Base-by-base conservation (phyloP, 2,329 filamentous ascomycete genomes). In the Spiromastix sp. region DNA sequence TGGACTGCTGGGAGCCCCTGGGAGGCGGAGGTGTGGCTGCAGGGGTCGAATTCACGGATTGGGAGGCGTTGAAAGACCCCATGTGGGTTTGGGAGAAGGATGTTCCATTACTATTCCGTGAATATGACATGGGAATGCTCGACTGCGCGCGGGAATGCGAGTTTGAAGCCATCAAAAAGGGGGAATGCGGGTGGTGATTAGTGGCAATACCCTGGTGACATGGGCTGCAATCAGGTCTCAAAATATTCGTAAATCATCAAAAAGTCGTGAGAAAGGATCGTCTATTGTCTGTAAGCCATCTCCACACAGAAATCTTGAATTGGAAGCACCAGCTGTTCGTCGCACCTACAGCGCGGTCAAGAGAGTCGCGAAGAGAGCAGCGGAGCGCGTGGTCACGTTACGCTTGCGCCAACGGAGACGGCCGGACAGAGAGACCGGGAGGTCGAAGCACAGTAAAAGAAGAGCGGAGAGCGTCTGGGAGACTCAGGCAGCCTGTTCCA, bases 21-120 rank as follows among this genome's bases (percentile, higher is more conserved):
- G n/a, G n/a, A n/a, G 60, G 51, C 24, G 64, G 60, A 30, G 63
- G 61, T 18, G 64, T 67, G 15, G 57, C 60, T 30, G 61, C 58
- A 34, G 62, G 61, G 11, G 64, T 66, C 8, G 63, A 62, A 9
- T 57, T 53, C 34, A 64, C 51, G 26, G 63, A 66, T 44, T 66
- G 63, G 19, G 60, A 57, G 38, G 55, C 54, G 47, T 64, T 63
- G 42, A 65, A 61, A 13, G 60, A 58, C 20, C 51, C 52, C 44
- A 63, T 51, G 40, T 60, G 52, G 32, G 56, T 52, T 45, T 64
- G 60, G 7, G 57, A 56, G 33, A 56, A 59, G 9, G 49, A 40
- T 12, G 57, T 59, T 20, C 52, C 58, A 32, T 51, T 51, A 42
- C 51, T 62, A 34, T 52, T 54, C 41, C 60, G 60, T 2, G 59